Conservation (phyloP, 1,284 basidiomycete genomes). For the Apiotrichum siamense region DNA sequence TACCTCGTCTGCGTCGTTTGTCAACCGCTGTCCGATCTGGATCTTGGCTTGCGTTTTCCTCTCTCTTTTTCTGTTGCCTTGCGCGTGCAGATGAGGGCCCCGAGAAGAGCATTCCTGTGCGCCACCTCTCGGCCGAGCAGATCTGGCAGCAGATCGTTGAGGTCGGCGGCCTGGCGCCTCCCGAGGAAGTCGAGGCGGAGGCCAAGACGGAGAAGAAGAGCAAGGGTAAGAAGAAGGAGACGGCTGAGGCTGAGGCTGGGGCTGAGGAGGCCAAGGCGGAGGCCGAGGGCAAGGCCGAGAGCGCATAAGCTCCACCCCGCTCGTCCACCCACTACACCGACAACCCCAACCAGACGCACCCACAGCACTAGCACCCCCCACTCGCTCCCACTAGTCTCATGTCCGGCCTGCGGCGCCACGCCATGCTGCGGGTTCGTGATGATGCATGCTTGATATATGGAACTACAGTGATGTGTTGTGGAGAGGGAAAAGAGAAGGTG, state of each 20-base stretch:
- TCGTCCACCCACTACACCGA: no score
- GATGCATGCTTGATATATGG: slow-evolving; percentile 18
- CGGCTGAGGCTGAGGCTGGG: no score
- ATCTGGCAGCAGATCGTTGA: slow-evolving; percentile 22
- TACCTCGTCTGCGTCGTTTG: neutral
- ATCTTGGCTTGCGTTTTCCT: no score
- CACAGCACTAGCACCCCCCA: no score
- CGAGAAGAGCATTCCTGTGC: slow-evolving; percentile 21
- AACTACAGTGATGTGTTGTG: slow-evolving; percentile 1
- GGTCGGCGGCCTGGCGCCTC: neutral
- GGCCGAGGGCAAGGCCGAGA: no score
- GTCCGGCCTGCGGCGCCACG: neutral
- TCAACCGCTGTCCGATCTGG: neutral
- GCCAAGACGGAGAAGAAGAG: no score
- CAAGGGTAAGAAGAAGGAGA: no score
- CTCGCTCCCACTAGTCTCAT: neutral
- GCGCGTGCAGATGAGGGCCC: slow-evolving; percentile 14
- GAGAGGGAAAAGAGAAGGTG: neutral
- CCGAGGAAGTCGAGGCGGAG: neutral
- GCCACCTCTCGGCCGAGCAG: slow-evolving; percentile 21
- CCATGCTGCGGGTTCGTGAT: neutral
- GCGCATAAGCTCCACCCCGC: no score
- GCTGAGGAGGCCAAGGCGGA: no score
- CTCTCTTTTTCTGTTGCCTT: neutral
- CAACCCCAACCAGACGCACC: no score